Evolutionary conservation across 73 alveolate genomes (phyloP).

Genomic region (Durusdinium trenchii): DNA sequence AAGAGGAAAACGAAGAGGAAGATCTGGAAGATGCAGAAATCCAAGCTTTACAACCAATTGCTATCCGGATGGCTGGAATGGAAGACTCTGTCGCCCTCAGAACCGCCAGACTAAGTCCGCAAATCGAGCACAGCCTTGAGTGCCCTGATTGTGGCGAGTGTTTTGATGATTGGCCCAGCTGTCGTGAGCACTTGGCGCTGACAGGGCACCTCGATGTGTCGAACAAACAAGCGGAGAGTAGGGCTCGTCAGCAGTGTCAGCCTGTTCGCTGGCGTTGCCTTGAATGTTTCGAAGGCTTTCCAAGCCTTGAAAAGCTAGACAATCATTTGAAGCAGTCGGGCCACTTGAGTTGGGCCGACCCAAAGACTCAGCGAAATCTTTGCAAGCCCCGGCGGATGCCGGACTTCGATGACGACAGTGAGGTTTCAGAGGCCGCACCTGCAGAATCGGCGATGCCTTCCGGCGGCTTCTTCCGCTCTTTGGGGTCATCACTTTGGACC

Average conservation of each 20-base stretch:
- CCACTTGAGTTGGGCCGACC: not conserved
- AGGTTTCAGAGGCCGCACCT: not conserved
- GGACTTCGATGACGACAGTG: not conserved
- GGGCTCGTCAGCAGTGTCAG: not conserved
- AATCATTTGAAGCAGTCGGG: not conserved
- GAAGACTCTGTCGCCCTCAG: conserved; percentile 15
- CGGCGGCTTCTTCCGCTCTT: conserved; percentile 24
- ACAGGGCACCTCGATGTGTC: conserved; percentile 58
- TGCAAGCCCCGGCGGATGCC: conserved; percentile 46
- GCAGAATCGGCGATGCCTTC: not conserved
- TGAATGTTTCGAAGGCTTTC: conserved; percentile 9
- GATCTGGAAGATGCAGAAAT: conserved; percentile 42
- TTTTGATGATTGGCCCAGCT: conserved; percentile 33
- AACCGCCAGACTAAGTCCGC: not conserved
- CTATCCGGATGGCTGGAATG: not conserved
- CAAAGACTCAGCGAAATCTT: not conserved
- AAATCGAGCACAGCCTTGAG: not conserved
- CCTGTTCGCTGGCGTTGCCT: conserved; percentile 50
- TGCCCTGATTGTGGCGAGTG: conserved; percentile 71
- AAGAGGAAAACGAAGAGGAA: conserved; percentile 8
- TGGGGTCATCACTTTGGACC: not conserved
- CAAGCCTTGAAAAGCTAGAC: not conserved
- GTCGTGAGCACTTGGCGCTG: conserved; percentile 27
- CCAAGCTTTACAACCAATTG: conserved; percentile 54
- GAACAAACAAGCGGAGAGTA: not conserved